Percentiles rank a stretch among this genome's conserved stretches.
Conservation (phyloP, 2,329 filamentous ascomycete species). For the Fusarium globosum region DNA sequence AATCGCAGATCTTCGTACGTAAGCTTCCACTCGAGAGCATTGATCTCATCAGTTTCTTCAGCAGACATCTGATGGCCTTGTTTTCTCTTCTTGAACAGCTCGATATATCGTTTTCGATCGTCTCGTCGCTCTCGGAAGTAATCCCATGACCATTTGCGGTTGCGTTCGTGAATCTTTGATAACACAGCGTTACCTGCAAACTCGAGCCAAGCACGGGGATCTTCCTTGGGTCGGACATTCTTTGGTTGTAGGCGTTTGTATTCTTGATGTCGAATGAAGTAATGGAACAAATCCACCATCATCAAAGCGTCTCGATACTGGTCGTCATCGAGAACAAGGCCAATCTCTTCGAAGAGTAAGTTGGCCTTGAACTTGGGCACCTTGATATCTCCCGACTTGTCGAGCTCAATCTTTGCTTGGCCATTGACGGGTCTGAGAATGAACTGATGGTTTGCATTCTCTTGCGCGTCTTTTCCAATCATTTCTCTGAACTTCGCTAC, state of each 20-base stretch:
- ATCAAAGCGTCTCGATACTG: constrained; percentile 98
- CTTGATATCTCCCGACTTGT: constrained; percentile 86
- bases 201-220: constrained; percentile 89
- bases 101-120: constrained; percentile 88
- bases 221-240: constrained; percentile 81
- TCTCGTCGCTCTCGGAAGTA: constrained; percentile 95
- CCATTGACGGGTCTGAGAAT: constrained; percentile 96
- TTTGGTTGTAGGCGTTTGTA: constrained; percentile 95
- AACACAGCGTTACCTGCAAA: constrained; percentile 93
- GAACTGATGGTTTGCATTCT: constrained; percentile 78
- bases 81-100: constrained; percentile 95
- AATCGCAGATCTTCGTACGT: constrained; percentile 96
- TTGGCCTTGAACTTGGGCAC: constrained; percentile 90
- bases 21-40: constrained; percentile 85
- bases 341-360: constrained; percentile 95
- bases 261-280: constrained; percentile 97
- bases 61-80: constrained; percentile 76
- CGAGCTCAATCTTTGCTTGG: constrained; percentile 91
- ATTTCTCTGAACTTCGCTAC: constrained; percentile 80
- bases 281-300: constrained; percentile 98
- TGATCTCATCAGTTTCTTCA: constrained; percentile 78
- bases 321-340: constrained; percentile 95
- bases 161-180: constrained; percentile 93
- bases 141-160: constrained; percentile 94
- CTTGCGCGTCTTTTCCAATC: constrained; percentile 77